Evolutionary conservation across 768 basidiomycete species (phyloP).

Genomic region (Phanerodontia chrysosporium): DNA sequence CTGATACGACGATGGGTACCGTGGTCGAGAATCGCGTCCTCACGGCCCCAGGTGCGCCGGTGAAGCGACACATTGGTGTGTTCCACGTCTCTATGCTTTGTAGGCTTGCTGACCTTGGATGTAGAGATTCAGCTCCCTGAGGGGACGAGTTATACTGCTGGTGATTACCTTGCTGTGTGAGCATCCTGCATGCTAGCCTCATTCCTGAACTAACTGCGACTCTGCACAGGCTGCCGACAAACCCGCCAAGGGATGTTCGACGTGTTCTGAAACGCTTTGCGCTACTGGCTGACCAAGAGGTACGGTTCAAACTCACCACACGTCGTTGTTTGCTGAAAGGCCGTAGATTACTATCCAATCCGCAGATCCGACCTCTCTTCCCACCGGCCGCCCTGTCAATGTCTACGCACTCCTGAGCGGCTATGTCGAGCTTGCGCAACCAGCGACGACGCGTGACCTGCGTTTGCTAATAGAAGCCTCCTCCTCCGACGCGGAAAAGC

Average conservation of each 20-base stretch:
- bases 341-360: constrained; percentile 33
- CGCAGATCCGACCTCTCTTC: constrained; percentile 34
- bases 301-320: constrained; percentile 13
- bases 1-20: constrained; percentile 34
- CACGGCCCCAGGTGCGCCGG: constrained; percentile 28
- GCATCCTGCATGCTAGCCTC: constrained; percentile 8
- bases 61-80: constrained; percentile 37
- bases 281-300: constrained; percentile 36
- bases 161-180: constrained; percentile 45
- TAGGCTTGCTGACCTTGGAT: constrained; percentile 20
- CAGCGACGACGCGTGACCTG: constrained; percentile 39
- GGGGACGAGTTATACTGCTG: constrained; percentile 33
- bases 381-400: constrained; percentile 32
- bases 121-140: constrained; percentile 38
- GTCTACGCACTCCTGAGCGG: constrained; percentile 36
- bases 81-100: too few relatives aligned
- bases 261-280: constrained; percentile 36
- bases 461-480: too few relatives aligned
- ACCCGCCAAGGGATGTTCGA: constrained; percentile 34
- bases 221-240: constrained; percentile 40
- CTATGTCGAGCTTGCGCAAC: constrained; percentile 45
- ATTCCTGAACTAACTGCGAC: background rate
- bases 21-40: constrained; percentile 34
- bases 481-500: too few relatives aligned
- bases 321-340: background rate